phyloP scores from a whole-genome alignment of 2,329 filamentous ascomycete genomes.

The Dichotomopilus funicola region DNA sequence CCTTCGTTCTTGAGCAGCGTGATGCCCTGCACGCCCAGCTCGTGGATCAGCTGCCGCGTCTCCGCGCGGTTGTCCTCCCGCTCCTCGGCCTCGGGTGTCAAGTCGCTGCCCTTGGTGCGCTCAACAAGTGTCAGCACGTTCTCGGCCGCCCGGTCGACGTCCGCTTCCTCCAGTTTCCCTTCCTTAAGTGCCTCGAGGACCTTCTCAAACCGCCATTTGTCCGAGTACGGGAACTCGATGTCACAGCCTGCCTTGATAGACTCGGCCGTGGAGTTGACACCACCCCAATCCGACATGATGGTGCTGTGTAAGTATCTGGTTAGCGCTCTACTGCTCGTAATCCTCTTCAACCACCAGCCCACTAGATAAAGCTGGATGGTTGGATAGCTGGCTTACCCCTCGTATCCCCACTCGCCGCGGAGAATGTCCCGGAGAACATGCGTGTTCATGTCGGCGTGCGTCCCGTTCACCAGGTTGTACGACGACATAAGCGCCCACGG shows the following conservation, averaged over 20 bases:
- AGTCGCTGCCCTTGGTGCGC: constrained; percentile 54
- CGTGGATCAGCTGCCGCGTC: constrained; percentile 53
- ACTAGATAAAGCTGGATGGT: not conserved
- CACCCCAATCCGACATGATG: constrained; percentile 55
- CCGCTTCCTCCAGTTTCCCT: constrained; percentile 40
- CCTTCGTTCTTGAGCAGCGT: constrained; percentile 59
- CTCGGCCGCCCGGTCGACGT: constrained; percentile 52
- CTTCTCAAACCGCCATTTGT: constrained; percentile 51
- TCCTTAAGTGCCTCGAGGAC: constrained; percentile 46
- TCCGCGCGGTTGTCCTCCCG: constrained; percentile 50
- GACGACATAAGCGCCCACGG: constrained; percentile 65
- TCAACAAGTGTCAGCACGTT: constrained; percentile 55
- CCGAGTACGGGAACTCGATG: constrained; percentile 51
- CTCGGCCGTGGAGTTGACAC: constrained; percentile 49
- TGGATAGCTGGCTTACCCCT: constrained; percentile 39
- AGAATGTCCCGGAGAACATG: constrained; percentile 51
- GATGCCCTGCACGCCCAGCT: constrained; percentile 55
- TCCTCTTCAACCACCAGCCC: constrained; percentile 16
- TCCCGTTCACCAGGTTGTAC: constrained; percentile 61
- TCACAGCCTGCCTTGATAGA: constrained; percentile 51
- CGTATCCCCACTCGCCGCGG: constrained; percentile 56
- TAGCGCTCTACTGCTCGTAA: not conserved
- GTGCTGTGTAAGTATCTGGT: constrained; percentile 31
- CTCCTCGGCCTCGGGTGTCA: constrained; percentile 51
- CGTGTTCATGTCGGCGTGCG: constrained; percentile 52